Evolutionary conservation across 306 rosid genomes (phyloP).

Genomic region (Vigna nakashimae): DNA sequence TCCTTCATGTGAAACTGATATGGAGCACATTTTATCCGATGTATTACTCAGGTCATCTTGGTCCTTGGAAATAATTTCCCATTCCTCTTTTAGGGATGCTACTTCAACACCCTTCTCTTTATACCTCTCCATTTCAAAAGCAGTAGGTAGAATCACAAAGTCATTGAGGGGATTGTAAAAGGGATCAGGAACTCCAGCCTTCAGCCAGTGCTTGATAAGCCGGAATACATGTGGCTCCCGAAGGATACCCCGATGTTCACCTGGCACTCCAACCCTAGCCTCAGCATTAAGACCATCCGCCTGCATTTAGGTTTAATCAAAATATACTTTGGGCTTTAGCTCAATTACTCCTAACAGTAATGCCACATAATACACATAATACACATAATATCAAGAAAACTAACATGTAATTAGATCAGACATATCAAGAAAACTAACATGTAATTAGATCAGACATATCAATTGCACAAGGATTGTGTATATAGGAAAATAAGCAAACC

Average conservation of each 20-base stretch:
- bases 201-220: conserved; percentile 91
- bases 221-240: conserved; percentile 86
- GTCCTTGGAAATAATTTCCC: conserved; percentile 80
- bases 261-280: conserved; percentile 92
- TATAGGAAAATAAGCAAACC: conserved; percentile 56
- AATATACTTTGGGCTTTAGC: not conserved
- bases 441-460: conserved; percentile 20
- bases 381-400: conserved; percentile 7
- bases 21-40: conserved; percentile 52
- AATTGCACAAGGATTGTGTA: conserved; percentile 32
- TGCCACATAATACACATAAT: not conserved
- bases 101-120: conserved; percentile 69
- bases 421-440: not conserved
- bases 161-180: conserved; percentile 92
- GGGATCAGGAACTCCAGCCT: conserved; percentile 87
- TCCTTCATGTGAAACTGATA: conserved; percentile 60
- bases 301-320: conserved; percentile 53
- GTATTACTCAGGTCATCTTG: conserved; percentile 44
- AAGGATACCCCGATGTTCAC: conserved; percentile 89
- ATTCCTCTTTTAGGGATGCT: conserved; percentile 87
- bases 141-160: conserved; percentile 88
- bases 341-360: not conserved
- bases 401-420: conserved; percentile 5
- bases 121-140: conserved; percentile 72
- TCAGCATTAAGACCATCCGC: conserved; percentile 93